A percentile compares a stretch with the other conserved stretches of the same genome.
Evolutionary conservation across 371 early-diverging fungal species (phyloP).

Genomic region (Syncephalastrum racemosum): DNA sequence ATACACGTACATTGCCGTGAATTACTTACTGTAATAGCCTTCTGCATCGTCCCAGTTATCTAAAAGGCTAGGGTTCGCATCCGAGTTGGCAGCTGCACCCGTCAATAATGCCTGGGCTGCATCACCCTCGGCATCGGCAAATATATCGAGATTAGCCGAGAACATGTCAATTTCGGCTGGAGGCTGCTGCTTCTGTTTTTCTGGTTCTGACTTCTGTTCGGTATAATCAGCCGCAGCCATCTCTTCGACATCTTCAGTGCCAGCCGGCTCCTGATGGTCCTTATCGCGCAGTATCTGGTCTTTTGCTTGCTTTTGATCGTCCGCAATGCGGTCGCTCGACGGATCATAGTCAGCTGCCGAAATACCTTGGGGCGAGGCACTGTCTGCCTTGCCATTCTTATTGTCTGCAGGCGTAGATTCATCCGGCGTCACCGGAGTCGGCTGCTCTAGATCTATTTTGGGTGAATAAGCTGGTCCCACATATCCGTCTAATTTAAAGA

Average conservation of each 20-base stretch:
- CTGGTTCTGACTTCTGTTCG: constrained; percentile 32
- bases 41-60: constrained; percentile 97
- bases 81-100: constrained; percentile 27
- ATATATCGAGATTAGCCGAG: constrained; percentile 66
- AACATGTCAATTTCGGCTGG: constrained; percentile 75
- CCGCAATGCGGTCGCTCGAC: constrained; percentile 44
- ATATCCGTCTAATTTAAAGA: constrained; percentile 4
- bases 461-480: not conserved
- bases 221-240: constrained; percentile 67
- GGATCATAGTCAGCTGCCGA: constrained; percentile 83
- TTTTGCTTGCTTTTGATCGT: constrained; percentile 40
- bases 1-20: not conserved
- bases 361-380: constrained; percentile 47
- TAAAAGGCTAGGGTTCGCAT: constrained; percentile 56
- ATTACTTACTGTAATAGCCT: constrained; percentile 89
- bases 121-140: constrained; percentile 28
- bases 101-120: constrained; percentile 25
- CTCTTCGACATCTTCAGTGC: constrained; percentile 37
- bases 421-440: constrained; percentile 5
- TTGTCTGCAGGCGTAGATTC: constrained; percentile 11
- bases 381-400: constrained; percentile 23
- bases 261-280: constrained; percentile 45
- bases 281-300: constrained; percentile 55
- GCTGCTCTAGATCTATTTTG: not conserved
- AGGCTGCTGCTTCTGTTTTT: constrained; percentile 10